Evolutionary conservation across 768 basidiomycete species (phyloP).

Genomic region (Psilocybe subaeruginosa): DNA sequence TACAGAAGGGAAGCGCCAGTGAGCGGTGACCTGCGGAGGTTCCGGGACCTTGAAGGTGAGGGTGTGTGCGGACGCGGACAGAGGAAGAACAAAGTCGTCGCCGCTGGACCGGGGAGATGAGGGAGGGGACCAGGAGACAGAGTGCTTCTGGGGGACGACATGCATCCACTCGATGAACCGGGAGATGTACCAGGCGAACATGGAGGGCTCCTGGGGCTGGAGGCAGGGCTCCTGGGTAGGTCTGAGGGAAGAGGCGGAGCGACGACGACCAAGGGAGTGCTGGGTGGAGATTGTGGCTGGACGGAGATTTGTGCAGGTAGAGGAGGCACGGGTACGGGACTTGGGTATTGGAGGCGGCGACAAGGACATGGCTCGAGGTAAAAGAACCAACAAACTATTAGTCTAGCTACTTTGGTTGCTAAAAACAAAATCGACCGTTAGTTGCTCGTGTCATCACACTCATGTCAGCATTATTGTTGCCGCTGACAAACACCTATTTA

Average conservation of each 20-base stretch:
- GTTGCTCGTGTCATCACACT: not conserved
- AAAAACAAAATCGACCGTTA: not conserved
- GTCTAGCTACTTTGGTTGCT: not conserved
- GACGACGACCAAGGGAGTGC: constrained; percentile 56
- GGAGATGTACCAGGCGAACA: constrained; percentile 54
- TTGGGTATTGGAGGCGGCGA: constrained; percentile 35
- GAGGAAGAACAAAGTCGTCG: constrained; percentile 36
- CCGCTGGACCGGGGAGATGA: constrained; percentile 50
- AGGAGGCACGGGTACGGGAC: constrained; percentile 59
- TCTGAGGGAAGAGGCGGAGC: constrained; percentile 50
- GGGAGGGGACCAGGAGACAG: constrained; percentile 45
- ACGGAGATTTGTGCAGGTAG: constrained; percentile 49
- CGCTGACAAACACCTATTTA: constrained; percentile 12
- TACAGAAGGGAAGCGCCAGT: constrained; percentile 35
- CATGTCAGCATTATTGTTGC: not conserved
- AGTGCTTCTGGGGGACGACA: constrained; percentile 39
- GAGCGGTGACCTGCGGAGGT: constrained; percentile 28
- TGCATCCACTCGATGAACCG: constrained; percentile 59
- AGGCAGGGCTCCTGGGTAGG: constrained; percentile 13
- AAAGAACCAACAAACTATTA: not conserved
- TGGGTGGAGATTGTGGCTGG: constrained; percentile 49
- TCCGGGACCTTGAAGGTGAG: constrained; percentile 43
- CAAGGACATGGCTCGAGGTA: not conserved
- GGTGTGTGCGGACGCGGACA: constrained; percentile 35
- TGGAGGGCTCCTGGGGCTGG: constrained; percentile 32